phyloP scores from a whole-genome alignment of 2,329 filamentous ascomycete species.

The Xylaria multiplex region DNA sequence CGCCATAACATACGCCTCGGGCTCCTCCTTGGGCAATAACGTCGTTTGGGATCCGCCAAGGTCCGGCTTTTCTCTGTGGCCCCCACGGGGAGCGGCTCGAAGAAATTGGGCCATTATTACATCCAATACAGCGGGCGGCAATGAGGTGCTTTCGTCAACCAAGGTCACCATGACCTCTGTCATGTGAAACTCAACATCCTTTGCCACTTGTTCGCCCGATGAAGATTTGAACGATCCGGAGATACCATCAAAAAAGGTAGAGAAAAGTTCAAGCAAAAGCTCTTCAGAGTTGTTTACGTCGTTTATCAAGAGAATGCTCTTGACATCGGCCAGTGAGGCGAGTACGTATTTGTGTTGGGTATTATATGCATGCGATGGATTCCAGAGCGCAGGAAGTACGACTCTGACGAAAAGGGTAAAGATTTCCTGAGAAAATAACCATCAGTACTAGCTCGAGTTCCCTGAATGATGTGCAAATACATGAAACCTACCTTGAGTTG shows the following conservation, averaged over 20 bases:
- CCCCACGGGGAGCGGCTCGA: conserved; percentile 78
- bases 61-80: conserved; percentile 67
- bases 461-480: not conserved
- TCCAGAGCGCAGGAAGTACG: conserved; percentile 84
- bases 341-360: conserved; percentile 92
- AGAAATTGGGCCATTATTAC: conserved; percentile 96
- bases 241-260: conserved; percentile 89
- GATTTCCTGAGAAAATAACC: conserved; percentile 73
- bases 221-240: conserved; percentile 79
- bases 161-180: conserved; percentile 84
- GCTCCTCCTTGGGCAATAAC: conserved; percentile 85
- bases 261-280: conserved; percentile 84
- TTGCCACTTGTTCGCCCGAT: conserved; percentile 83
- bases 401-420: conserved; percentile 88
- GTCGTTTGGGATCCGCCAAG: conserved; percentile 83
- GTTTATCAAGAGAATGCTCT: conserved; percentile 91
- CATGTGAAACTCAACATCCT: conserved; percentile 94
- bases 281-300: conserved; percentile 86
- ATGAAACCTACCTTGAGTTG: conserved; percentile 80
- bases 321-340: conserved; percentile 87
- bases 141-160: conserved; percentile 82
- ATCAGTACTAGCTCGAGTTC: conserved; percentile 40
- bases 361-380: conserved; percentile 90
- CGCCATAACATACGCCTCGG: conserved; percentile 94
- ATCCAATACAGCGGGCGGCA: conserved; percentile 86